Evolutionary conservation across 129 eudicot species (phyloP), one percentile per base, ranked within the genome.

Genomic region (Arctium minus): DNA sequence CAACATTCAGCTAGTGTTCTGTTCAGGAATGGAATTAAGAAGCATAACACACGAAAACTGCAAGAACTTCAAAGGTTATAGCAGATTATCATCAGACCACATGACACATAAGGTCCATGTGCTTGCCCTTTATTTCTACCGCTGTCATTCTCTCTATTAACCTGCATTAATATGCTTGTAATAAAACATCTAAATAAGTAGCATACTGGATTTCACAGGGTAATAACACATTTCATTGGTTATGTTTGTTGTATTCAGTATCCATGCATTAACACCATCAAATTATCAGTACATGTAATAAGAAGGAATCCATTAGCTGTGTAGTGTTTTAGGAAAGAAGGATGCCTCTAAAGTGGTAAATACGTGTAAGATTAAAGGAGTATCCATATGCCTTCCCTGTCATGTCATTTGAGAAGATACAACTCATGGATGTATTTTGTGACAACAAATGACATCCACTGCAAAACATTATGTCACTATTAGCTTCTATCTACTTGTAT

Each of bases 1-100:
- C 67, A 53, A 76, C 83, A 67, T 75, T 64, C 88, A 75, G 98
- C 92, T 33, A 94, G 96, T 88, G 74, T 87, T 81, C 83, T 31
- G 79, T 94, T 86, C 70, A 91, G 90, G 81, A 77, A 88, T 76
- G 98, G 97, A 81, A 94, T 92, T 79, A 94, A 72, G 87, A 87
- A 85, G 88, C 89, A 84, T 48, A 92, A 94, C 50, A 32, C 80
- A 42, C 86, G 88, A 37, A 91, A 90, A 81, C 77, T 94, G 85
- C 87, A 74, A 76, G 80, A 87, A 70, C 87, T 87, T 79, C 90
- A 35, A 88, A 82, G 87, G 73, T 85, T 73, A 62, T 65, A 79
- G 78, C 84, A 82, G 82, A 76, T 73, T 77, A 71, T 75, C 81
- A 35, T 81, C 77, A 46, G 79, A 73, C 79, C 70, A 73, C 85